Conservation (phyloP, 2,329 filamentous ascomycete genomes). For the Colletotrichum graminicola region DNA sequence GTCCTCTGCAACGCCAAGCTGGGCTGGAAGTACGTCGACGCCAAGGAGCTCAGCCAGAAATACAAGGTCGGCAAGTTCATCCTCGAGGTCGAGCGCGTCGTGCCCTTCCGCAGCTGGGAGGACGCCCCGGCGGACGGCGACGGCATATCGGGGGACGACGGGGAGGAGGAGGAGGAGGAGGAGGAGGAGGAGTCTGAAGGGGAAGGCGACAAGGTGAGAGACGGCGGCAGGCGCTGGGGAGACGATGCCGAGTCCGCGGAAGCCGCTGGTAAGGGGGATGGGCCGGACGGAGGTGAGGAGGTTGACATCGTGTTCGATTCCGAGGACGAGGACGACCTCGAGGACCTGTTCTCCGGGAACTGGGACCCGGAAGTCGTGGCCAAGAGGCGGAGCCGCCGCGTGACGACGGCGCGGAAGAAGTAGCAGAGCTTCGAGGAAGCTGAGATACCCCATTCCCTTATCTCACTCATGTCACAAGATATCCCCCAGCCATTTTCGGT, state of each 20-base stretch:
- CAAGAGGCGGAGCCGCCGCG: slow-evolving; percentile 58
- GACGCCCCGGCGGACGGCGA: slow-evolving; percentile 49
- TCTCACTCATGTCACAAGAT: slow-evolving; percentile 8
- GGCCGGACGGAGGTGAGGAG: slow-evolving; percentile 45
- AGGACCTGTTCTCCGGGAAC: slow-evolving; percentile 72
- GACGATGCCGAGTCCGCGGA: slow-evolving; percentile 24
- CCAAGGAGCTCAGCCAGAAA: slow-evolving; percentile 68
- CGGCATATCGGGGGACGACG: slow-evolving; percentile 24
- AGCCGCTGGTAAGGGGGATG: slow-evolving; percentile 11
- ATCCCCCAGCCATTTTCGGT: slow-evolving; percentile 13
- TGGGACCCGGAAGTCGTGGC: slow-evolving; percentile 69
- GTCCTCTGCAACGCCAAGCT: slow-evolving; percentile 66
- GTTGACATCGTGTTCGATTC: slow-evolving; percentile 70
- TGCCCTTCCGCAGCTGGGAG: slow-evolving; percentile 67
- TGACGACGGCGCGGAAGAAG: slow-evolving; percentile 43
- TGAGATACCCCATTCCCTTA: slow-evolving; percentile 22
- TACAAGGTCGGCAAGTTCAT: slow-evolving; percentile 80
- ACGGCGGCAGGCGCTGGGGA: slow-evolving; percentile 31
- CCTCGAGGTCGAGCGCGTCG: slow-evolving; percentile 70
- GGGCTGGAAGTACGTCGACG: slow-evolving; percentile 78
- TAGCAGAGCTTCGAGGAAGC: slow-evolving; percentile 24
- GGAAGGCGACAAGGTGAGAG: slow-evolving; percentile 16
- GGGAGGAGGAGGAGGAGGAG: slow-evolving; percentile 19
- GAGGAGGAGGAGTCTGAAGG: slow-evolving; percentile 7
- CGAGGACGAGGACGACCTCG: slow-evolving; percentile 75